Conservation (phyloP, 2,329 filamentous ascomycete genomes). For the Fusarium sp. region DNA sequence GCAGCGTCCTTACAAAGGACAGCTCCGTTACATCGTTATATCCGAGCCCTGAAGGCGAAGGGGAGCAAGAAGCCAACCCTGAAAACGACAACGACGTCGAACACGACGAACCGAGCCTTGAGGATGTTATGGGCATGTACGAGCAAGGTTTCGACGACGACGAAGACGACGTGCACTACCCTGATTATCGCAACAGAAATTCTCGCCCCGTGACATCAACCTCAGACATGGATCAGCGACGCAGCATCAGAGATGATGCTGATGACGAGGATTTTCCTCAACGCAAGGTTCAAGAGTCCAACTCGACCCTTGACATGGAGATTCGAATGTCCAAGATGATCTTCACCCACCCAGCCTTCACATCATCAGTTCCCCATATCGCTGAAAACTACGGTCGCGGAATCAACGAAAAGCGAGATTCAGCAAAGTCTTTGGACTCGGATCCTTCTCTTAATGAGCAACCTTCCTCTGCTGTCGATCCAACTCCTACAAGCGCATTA, state of each 20-base stretch:
- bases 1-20: constrained; percentile 81
- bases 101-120: constrained; percentile 68
- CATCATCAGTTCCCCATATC: constrained; percentile 52
- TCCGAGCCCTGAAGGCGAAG: constrained; percentile 28
- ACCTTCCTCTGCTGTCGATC: constrained; percentile 22
- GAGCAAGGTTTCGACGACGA: constrained; percentile 67
- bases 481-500: constrained; percentile 2
- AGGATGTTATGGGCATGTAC: constrained; percentile 77
- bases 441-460: constrained; percentile 43
- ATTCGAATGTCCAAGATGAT: constrained; percentile 54
- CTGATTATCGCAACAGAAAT: constrained; percentile 24
- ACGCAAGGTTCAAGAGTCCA: constrained; percentile 28
- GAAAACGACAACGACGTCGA: constrained; percentile 42
- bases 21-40: constrained; percentile 76
- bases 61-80: constrained; percentile 49
- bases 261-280: constrained; percentile 35
- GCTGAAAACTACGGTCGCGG: constrained; percentile 43
- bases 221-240: constrained; percentile 46
- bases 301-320: constrained; percentile 49
- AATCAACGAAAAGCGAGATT: constrained; percentile 57
- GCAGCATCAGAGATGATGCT: constrained; percentile 9
- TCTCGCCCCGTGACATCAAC: constrained; percentile 48
- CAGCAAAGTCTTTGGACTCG: constrained; percentile 59
- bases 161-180: constrained; percentile 50
- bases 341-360: constrained; percentile 52